Evolutionary conservation across 2,329 filamentous ascomycete species (phyloP).

Genomic region (Chrysoporthe puriensis): DNA sequence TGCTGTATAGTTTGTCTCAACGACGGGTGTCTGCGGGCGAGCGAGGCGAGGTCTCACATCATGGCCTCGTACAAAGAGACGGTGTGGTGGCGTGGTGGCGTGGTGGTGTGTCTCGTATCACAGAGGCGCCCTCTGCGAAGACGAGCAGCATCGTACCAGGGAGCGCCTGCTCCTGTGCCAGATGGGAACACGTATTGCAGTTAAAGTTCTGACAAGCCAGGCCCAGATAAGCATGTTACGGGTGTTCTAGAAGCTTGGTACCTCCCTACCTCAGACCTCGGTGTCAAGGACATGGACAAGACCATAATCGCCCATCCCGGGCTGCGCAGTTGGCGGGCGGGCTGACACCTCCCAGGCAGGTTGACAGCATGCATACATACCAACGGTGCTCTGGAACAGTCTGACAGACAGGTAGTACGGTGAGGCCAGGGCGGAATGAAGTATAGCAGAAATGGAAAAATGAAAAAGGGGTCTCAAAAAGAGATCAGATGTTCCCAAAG

Average conservation of each 20-base stretch:
- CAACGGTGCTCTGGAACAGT: not conserved
- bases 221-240: not conserved
- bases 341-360: not conserved
- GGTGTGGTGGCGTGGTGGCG: not conserved
- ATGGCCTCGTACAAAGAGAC: not conserved
- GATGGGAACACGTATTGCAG: not conserved
- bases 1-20: not conserved
- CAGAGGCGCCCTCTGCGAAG: not conserved
- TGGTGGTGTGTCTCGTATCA: conserved; percentile 3
- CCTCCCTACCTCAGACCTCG: not conserved
- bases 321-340: not conserved
- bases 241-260: not conserved
- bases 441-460: not conserved
- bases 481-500: conserved; percentile 8
- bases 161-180: not conserved
- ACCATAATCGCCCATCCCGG: no score
- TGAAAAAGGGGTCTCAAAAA: not conserved
- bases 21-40: not conserved
- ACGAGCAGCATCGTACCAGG: not conserved
- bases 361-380: not conserved
- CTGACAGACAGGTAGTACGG: not conserved
- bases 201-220: not conserved
- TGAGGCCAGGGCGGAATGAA: not conserved
- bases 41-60: not conserved
- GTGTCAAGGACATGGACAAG: not conserved